A percentile compares a stretch with the other conserved stretches of the same genome.
Evolutionary conservation across 1,284 basidiomycete genomes (phyloP).

Genomic region (Trichosporon asahii): DNA sequence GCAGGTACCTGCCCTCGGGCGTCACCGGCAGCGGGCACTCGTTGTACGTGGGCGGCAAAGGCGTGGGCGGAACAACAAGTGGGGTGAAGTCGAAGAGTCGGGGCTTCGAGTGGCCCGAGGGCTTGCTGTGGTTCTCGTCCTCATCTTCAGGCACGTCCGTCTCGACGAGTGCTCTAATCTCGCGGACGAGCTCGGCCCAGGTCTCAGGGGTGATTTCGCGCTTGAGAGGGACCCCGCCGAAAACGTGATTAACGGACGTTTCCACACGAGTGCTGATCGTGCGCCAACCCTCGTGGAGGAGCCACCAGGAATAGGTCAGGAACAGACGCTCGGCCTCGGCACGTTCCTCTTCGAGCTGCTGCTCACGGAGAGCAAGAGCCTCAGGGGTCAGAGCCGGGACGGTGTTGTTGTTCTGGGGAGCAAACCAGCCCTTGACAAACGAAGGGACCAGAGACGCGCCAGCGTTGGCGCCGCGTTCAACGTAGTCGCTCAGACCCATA

Average conservation of each 20-base stretch:
- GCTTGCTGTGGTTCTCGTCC: not conserved
- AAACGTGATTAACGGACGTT: slow-evolving; percentile 39
- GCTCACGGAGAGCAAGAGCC: slow-evolving; percentile 18
- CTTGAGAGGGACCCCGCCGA: slow-evolving; percentile 47
- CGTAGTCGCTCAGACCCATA: slow-evolving; percentile 38
- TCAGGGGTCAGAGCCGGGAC: not conserved
- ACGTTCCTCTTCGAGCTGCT: slow-evolving; percentile 25
- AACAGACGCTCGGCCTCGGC: slow-evolving; percentile 47
- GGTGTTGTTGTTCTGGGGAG: not conserved
- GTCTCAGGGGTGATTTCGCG: slow-evolving; percentile 39
- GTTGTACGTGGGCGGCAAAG: slow-evolving; percentile 21
- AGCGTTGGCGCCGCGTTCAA: slow-evolving; percentile 19
- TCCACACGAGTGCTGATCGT: slow-evolving; percentile 38
- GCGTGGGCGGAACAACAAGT: slow-evolving; percentile 38
- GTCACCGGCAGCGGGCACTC: slow-evolving; percentile 23
- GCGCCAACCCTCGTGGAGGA: slow-evolving; percentile 50
- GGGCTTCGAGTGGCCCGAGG: slow-evolving; percentile 17
- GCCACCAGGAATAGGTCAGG: slow-evolving; percentile 51
- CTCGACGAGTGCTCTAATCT: slow-evolving; percentile 45
- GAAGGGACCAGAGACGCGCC: slow-evolving; percentile 11
- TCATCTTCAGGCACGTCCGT: slow-evolving; percentile 20
- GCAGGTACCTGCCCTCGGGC: slow-evolving; percentile 35
- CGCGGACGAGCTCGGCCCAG: slow-evolving; percentile 42
- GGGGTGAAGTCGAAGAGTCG: slow-evolving; percentile 40
- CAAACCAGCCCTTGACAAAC: not conserved